These are phyloP conservation scores for Cladosporium velox DNA, from an alignment of 2,329 filamentous ascomycete genomes.

Conservation along the genomic window DNA sequence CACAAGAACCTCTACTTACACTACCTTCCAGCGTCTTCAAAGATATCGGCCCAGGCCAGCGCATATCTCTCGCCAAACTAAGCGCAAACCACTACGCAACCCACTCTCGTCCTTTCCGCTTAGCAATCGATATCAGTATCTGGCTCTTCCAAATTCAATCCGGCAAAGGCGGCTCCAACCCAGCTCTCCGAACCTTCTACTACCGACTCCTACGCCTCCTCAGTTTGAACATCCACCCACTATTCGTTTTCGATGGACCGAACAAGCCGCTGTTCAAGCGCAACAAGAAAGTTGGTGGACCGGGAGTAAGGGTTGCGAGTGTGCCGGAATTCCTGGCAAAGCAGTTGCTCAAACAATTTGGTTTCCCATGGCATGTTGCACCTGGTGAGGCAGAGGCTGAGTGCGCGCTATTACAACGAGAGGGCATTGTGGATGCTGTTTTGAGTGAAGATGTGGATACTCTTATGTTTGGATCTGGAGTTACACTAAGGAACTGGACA, in stretches of 20 bases:
- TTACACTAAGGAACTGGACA: conserved; percentile 80
- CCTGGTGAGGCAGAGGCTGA: conserved; percentile 96
- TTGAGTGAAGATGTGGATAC: conserved; percentile 96
- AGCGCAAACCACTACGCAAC: conserved; percentile 74
- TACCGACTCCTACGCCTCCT: conserved; percentile 82
- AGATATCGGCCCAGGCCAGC: conserved; percentile 78
- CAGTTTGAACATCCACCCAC: conserved; percentile 74
- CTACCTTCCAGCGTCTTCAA: conserved; percentile 67
- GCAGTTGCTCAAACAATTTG: conserved; percentile 79
- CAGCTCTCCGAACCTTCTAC: conserved; percentile 87
- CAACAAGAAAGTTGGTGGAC: conserved; percentile 67
- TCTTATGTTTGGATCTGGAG: conserved; percentile 89
- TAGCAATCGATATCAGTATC: conserved; percentile 93
- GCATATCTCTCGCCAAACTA: conserved; percentile 79
- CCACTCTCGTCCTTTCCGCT: conserved; percentile 71
- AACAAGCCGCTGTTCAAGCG: conserved; percentile 86
- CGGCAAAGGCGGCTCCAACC: conserved; percentile 81
- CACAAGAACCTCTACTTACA: neutral
- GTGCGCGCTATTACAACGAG: conserved; percentile 80
- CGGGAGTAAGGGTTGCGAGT: conserved; percentile 63
- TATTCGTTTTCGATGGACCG: conserved; percentile 89
- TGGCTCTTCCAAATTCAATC: conserved; percentile 96
- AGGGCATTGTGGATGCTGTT: conserved; percentile 86
- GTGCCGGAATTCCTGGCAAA: conserved; percentile 77
- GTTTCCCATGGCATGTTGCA: conserved; percentile 79